Base-by-base conservation (phyloP, 805 yeast species). In the Hagleromyces aurorensis region DNA sequence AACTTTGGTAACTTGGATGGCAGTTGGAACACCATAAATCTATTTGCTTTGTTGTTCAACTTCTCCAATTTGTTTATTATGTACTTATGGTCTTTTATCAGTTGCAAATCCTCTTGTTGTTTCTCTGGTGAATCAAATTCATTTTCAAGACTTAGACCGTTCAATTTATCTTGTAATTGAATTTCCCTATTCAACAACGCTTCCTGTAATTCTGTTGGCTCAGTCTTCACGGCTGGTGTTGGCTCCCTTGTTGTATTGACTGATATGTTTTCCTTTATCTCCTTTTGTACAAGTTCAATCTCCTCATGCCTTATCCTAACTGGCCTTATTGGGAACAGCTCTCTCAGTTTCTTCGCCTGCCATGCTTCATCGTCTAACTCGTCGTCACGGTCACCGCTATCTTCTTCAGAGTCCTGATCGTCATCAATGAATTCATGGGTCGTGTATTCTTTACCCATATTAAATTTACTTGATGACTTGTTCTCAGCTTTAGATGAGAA, bases 301-400 rank as follows among this genome's bases (percentile, higher is more conserved):
- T 57, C 67, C 20, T 55, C 59, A 31, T 62, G 67, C 18, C 63
- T 67, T 7, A 62, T 58, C 54, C 85, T 66, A 7, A 64, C 64
- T 1, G 89, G 83, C 43, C 86, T 68, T 4, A 80, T 77, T 1
- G 89, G 89, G 61, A 80, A 78, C 18, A 78, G 52, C 12, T 48
- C 48, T 19, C 51, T 52, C 7, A 53, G 41, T 27, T 41, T 38
- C 27, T 40, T 45, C 8, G 56, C 50, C 17, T 44, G 46, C 28
- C 38, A 25, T 1, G 41, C 37, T 6, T 47, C 54, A 14, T 50
- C 55, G 15, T 54, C 55, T 29, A 46, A 27, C 5, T 38, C 46
- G 4, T 31, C 44, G 17, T 38, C 45, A 6, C 37, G 37, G 15
- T 43, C 49, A 6, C 36, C 39, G 15, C 42, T 46, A 10, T 32